Evolutionary conservation across 345 rosid species (phyloP).

Genomic region (Garcia nutans): DNA sequence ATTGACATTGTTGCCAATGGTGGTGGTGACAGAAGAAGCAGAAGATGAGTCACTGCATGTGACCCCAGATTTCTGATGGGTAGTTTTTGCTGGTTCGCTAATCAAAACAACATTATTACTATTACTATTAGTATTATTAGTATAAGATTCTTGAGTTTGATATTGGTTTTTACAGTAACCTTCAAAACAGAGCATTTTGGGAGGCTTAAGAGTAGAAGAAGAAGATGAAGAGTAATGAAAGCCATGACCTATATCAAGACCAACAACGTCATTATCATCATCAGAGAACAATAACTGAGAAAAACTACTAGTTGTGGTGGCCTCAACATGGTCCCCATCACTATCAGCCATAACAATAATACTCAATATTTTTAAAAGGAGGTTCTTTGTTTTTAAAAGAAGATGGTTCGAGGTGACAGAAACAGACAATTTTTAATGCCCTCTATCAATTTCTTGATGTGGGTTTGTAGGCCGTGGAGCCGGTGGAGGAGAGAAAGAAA

Average conservation of each 20-base stretch:
- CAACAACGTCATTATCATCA: constrained; percentile 30
- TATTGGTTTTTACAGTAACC: constrained; percentile 10
- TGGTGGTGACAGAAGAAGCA: constrained; percentile 35
- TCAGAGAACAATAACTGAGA: constrained; percentile 59
- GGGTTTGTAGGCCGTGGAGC: background rate
- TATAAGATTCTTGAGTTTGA: background rate
- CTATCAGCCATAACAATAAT: constrained; percentile 45
- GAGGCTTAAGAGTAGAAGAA: constrained; percentile 33
- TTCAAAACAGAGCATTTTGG: constrained; percentile 82
- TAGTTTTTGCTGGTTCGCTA: constrained; percentile 20
- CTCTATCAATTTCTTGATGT: background rate
- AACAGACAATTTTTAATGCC: no score
- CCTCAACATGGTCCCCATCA: constrained; percentile 30
- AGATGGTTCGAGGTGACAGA: no score
- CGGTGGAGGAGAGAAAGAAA: background rate
- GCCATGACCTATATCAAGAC: constrained; percentile 21
- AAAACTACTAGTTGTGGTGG: constrained; percentile 40
- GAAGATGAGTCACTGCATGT: constrained; percentile 49
- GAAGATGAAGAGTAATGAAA: constrained; percentile 9
- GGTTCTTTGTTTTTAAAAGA: no score
- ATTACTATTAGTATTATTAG: background rate
- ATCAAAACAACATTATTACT: constrained; percentile 29
- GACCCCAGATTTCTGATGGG: constrained; percentile 36
- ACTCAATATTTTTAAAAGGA: background rate
- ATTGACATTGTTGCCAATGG: background rate